Conservation (phyloP, 2,329 filamentous ascomycete genomes). For the Coniochaeta pulveracea region DNA sequence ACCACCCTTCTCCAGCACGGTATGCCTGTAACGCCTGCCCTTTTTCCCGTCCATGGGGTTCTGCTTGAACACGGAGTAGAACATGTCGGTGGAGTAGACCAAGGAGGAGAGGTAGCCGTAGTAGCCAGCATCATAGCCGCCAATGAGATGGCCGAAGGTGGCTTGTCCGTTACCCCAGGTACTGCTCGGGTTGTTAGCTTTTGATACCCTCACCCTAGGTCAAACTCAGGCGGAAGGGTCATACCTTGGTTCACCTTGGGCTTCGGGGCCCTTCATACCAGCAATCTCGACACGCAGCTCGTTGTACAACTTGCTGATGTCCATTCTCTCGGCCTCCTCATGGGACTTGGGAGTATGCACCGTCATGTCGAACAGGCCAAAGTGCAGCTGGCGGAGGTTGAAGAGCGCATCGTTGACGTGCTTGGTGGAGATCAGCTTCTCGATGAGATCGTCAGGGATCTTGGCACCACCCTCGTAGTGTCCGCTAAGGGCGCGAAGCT, state of each 20-base stretch:
- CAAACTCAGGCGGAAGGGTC: constrained; percentile 1
- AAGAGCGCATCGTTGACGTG: constrained; percentile 72
- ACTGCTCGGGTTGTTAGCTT: constrained; percentile 24
- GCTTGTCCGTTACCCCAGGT: constrained; percentile 70
- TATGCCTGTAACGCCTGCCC: constrained; percentile 66
- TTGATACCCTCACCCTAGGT: constrained; percentile 2
- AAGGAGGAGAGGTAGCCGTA: constrained; percentile 66
- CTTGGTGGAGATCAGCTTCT: constrained; percentile 65
- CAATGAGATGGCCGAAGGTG: constrained; percentile 73
- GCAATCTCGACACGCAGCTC: constrained; percentile 58
- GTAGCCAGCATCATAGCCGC: constrained; percentile 77
- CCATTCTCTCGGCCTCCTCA: constrained; percentile 53
- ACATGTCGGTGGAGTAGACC: constrained; percentile 81
- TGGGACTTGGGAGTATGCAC: constrained; percentile 63
- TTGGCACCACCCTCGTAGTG: constrained; percentile 61
- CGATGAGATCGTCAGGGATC: constrained; percentile 65
- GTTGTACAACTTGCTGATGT: constrained; percentile 61
- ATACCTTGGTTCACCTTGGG: constrained; percentile 43
- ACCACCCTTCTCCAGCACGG: constrained; percentile 66
- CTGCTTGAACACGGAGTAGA: constrained; percentile 66
- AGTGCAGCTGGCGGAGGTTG: constrained; percentile 69
- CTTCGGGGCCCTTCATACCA: constrained; percentile 64
- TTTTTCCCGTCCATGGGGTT: constrained; percentile 68
- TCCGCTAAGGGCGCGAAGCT: constrained; percentile 55
- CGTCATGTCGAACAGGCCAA: constrained; percentile 76